Percentiles rank a stretch among this genome's conserved stretches.
Evolutionary conservation across 2,329 filamentous ascomycete species (phyloP).

Genomic region (Aspergillus viridinutans): DNA sequence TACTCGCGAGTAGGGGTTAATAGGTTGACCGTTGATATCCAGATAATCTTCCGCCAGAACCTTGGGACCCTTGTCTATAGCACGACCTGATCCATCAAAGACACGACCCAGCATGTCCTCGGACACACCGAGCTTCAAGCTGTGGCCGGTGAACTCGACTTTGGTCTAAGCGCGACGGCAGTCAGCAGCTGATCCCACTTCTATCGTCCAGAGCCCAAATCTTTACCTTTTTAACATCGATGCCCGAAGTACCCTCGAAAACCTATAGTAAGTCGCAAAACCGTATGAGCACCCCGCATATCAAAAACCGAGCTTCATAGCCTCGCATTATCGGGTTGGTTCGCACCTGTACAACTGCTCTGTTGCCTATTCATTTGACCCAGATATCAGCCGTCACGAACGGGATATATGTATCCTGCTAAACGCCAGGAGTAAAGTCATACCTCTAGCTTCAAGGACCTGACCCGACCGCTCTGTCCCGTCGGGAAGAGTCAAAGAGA

Average conservation of each 20-base stretch:
- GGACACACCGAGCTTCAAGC: slow-evolving; percentile 95
- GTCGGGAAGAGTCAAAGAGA: slow-evolving; percentile 91
- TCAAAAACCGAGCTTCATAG: slow-evolving; percentile 3
- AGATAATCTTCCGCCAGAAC: slow-evolving; percentile 96
- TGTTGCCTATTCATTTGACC: slow-evolving; percentile 60
- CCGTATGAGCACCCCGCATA: slow-evolving; percentile 17
- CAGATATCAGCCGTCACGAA: slow-evolving; percentile 14
- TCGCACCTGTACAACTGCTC: slow-evolving; percentile 88
- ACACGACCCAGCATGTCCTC: slow-evolving; percentile 99
- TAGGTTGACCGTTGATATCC: slow-evolving; percentile 97
- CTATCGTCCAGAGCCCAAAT: neutral
- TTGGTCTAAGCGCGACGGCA: slow-evolving; percentile 61
- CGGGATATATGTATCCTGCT: neutral
- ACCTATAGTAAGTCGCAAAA: slow-evolving; percentile 55
- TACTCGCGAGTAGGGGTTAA: slow-evolving; percentile 97
- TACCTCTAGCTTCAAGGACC: slow-evolving; percentile 95
- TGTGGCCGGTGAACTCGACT: slow-evolving; percentile 96
- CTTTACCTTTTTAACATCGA: slow-evolving; percentile 93
- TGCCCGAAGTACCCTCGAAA: slow-evolving; percentile 93
- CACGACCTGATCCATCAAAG: slow-evolving; percentile 95
- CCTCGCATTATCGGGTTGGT: slow-evolving; percentile 6
- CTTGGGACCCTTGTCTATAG: slow-evolving; percentile 98
- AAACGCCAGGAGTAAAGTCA: slow-evolving; percentile 5
- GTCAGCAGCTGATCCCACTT: slow-evolving; percentile 16
- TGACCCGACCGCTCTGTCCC: slow-evolving; percentile 90